Conservation (phyloP, 2,329 filamentous ascomycete species). For the Paecilomyces sp. region DNA sequence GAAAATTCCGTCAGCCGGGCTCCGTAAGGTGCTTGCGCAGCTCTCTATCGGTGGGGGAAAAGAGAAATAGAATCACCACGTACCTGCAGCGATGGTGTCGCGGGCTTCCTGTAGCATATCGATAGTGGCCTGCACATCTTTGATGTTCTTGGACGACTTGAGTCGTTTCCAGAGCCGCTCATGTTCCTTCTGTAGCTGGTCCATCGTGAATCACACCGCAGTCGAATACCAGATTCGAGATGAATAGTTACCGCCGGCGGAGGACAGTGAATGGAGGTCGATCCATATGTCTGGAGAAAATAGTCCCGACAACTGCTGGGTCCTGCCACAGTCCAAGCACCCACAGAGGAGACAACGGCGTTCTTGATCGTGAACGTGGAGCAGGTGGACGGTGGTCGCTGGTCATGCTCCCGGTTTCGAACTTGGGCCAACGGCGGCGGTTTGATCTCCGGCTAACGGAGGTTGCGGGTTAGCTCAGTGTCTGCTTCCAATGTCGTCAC, state of each 20-base stretch:
- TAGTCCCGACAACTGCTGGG: neutral
- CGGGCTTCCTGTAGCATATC: constrained; percentile 67
- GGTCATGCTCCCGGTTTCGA: neutral
- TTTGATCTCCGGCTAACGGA: neutral
- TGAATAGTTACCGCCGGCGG: constrained; percentile 19
- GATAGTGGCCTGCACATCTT: constrained; percentile 78
- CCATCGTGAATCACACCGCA: constrained; percentile 39
- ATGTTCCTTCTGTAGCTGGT: constrained; percentile 65
- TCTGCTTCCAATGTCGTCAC: neutral
- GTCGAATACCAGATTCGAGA: constrained; percentile 12
- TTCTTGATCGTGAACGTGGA: neutral
- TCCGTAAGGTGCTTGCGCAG: constrained; percentile 8
- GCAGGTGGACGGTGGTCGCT: neutral
- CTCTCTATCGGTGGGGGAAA: neutral
- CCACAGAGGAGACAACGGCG: neutral
- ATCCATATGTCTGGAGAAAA: neutral
- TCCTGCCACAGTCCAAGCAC: neutral
- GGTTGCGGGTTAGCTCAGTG: neutral
- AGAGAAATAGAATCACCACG: constrained; percentile 16
- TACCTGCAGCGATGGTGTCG: constrained; percentile 65
- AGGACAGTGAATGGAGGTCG: constrained; percentile 11
- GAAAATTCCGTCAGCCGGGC: neutral
- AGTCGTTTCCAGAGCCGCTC: constrained; percentile 62
- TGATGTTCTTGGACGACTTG: constrained; percentile 63
- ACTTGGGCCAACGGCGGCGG: neutral